Percentiles rank a stretch among this genome's conserved stretches.
These are phyloP conservation scores for Colletotrichum orbiculare DNA, from an alignment of 2,329 filamentous ascomycete genomes.

Conservation along the genomic window DNA sequence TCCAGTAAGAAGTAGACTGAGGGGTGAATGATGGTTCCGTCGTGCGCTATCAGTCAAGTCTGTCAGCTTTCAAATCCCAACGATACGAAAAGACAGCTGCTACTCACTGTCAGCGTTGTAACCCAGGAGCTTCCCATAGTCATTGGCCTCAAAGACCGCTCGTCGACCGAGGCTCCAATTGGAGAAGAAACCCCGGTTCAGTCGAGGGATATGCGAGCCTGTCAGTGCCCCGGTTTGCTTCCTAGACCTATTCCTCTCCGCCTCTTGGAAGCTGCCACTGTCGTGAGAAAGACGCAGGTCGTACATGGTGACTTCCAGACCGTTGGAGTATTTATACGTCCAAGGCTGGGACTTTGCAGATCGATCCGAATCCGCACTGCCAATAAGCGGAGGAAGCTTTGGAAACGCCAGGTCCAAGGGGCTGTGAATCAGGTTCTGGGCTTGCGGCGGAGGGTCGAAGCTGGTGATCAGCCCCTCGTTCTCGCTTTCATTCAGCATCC, in stretches of 20 bases:
- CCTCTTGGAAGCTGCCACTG: slow-evolving; percentile 22
- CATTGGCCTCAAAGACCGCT: background rate
- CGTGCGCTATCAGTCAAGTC: background rate
- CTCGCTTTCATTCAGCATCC: slow-evolving; percentile 51
- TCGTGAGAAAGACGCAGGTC: slow-evolving; percentile 18
- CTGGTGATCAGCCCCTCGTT: slow-evolving; percentile 45
- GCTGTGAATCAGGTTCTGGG: slow-evolving; percentile 10
- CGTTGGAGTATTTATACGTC: slow-evolving; percentile 22
- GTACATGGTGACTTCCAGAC: slow-evolving; percentile 17
- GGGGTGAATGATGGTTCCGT: slow-evolving; percentile 30
- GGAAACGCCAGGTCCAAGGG: slow-evolving; percentile 37
- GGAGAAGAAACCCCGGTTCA: too few relatives aligned
- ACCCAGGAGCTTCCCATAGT: background rate
- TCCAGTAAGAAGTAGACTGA: slow-evolving; percentile 32
- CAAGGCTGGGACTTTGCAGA: slow-evolving; percentile 5
- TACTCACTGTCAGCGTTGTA: background rate
- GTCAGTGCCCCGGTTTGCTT: background rate
- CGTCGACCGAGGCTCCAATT: too few relatives aligned
- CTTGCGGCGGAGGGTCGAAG: slow-evolving; percentile 3
- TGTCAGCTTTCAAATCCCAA: background rate
- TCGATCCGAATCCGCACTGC: background rate
- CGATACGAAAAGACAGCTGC: background rate
- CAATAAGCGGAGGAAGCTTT: background rate
- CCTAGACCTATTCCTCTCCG: slow-evolving; percentile 11
- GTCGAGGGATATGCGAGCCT: too few relatives aligned